Percentiles rank a stretch among this genome's conserved stretches.
These are phyloP conservation scores for Mrakia blollopis DNA, from an alignment of 768 basidiomycete genomes.

Conservation along the genomic window DNA sequence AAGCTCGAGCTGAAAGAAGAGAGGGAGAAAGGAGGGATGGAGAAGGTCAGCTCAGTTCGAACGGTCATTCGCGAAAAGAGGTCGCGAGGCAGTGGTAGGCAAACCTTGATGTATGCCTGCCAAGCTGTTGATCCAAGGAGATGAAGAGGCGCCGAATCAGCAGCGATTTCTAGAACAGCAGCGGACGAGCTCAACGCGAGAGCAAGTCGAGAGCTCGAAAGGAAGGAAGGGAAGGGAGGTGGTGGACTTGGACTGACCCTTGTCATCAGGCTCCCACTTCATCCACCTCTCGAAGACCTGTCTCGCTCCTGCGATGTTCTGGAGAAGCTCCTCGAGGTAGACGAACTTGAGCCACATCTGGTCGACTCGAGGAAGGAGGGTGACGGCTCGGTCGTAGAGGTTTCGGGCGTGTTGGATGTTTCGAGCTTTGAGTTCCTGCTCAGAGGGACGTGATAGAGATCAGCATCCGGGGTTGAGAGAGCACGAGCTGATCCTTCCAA, in stretches of 20 bases:
- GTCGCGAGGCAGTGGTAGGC: neutral
- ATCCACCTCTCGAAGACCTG: slow-evolving; percentile 99
- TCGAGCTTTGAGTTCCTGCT: slow-evolving; percentile 80
- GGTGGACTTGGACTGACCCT: neutral
- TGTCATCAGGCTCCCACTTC: slow-evolving; percentile 99
- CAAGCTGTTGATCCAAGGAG: slow-evolving; percentile 56
- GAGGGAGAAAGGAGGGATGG: neutral
- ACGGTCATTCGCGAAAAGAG: neutral
- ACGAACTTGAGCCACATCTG: slow-evolving; percentile 99
- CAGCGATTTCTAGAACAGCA: neutral
- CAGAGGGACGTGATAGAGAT: neutral
- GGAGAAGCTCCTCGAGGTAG: slow-evolving; percentile 92
- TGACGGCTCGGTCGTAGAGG: slow-evolving; percentile 93
- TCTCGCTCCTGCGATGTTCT: slow-evolving; percentile 91
- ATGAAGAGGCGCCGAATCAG: neutral
- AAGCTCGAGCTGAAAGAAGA: slow-evolving; percentile 53
- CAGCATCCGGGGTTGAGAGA: neutral
- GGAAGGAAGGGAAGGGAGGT: neutral
- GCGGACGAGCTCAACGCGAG: neutral
- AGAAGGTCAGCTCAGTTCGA: neutral
- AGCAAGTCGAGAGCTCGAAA: neutral
- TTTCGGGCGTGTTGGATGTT: slow-evolving; percentile 97
- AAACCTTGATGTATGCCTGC: slow-evolving; percentile 97
- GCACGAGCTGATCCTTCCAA: neutral
- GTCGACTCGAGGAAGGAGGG: slow-evolving; percentile 89